Evolutionary conservation across 2,329 filamentous ascomycete genomes (phyloP).

Genomic region (Fusarium tanahbumbuense): DNA sequence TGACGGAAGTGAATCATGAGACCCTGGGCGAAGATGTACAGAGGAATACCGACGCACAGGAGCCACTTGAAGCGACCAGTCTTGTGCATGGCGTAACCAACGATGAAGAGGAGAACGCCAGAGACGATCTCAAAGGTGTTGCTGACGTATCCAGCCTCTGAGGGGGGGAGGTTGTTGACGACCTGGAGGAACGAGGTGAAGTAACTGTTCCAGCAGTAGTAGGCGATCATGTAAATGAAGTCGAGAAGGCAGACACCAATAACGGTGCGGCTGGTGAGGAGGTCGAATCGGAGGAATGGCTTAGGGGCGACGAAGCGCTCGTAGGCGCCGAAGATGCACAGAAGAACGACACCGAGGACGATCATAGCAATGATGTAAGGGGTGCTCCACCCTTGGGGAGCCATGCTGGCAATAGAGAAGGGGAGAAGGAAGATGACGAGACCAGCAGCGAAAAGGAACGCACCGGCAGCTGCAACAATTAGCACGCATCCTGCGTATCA

Average conservation of each 20-base stretch:
- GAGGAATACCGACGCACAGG: constrained; percentile 60
- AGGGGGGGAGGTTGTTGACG: constrained; percentile 59
- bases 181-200: constrained; percentile 65
- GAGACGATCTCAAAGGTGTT: constrained; percentile 63
- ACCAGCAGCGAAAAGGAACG: constrained; percentile 63
- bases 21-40: constrained; percentile 64
- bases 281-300: constrained; percentile 65
- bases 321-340: constrained; percentile 64
- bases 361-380: constrained; percentile 66
- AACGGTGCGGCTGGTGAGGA: constrained; percentile 63
- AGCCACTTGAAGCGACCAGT: constrained; percentile 66
- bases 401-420: constrained; percentile 62
- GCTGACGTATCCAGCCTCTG: constrained; percentile 60
- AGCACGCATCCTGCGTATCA: neutral
- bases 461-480: constrained; percentile 60
- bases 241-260: constrained; percentile 59
- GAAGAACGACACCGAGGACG: constrained; percentile 65
- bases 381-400: constrained; percentile 59
- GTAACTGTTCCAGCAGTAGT: constrained; percentile 61
- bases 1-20: constrained; percentile 50
- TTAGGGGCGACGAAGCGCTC: constrained; percentile 66
- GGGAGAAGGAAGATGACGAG: constrained; percentile 68
- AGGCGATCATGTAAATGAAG: constrained; percentile 55
- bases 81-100: constrained; percentile 60
- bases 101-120: constrained; percentile 58